Evolutionary conservation across 2,329 filamentous ascomycete genomes (phyloP).

Genomic region (Talaromyces sp.): DNA sequence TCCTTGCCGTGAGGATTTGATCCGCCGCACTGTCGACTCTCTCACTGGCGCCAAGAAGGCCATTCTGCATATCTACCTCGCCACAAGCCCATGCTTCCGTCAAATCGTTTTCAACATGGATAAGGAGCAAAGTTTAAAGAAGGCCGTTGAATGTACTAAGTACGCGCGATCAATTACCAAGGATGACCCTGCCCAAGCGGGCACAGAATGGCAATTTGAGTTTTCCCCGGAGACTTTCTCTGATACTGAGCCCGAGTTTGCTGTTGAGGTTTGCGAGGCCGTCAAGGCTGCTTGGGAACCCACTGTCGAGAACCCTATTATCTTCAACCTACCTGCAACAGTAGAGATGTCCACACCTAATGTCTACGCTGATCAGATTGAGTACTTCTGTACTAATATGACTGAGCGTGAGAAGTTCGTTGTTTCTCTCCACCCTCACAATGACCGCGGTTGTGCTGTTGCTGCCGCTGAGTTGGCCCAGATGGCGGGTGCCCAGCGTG

Average conservation of each 20-base stretch:
- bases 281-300: slow-evolving; percentile 95
- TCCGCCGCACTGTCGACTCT: slow-evolving; percentile 84
- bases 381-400: slow-evolving; percentile 90
- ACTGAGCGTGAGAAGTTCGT: slow-evolving; percentile 82
- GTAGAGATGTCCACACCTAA: slow-evolving; percentile 96
- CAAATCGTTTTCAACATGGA: slow-evolving; percentile 86
- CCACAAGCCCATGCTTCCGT: slow-evolving; percentile 94
- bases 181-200: slow-evolving; percentile 61
- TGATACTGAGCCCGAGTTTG: slow-evolving; percentile 83
- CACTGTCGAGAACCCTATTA: slow-evolving; percentile 75
- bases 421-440: slow-evolving; percentile 91
- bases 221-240: slow-evolving; percentile 71
- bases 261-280: slow-evolving; percentile 80
- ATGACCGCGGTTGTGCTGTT: slow-evolving; percentile 87
- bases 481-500: slow-evolving; percentile 93
- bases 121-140: slow-evolving; percentile 76
- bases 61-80: slow-evolving; percentile 92
- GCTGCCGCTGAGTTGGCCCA: slow-evolving; percentile 90
- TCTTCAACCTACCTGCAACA: slow-evolving; percentile 95
- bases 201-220: slow-evolving; percentile 59
- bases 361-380: slow-evolving; percentile 92
- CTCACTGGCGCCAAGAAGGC: slow-evolving; percentile 89
- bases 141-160: slow-evolving; percentile 83
- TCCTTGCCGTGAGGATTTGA: slow-evolving; percentile 89
- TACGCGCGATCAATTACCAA: slow-evolving; percentile 90